These are phyloP conservation scores for Glycine tomentella DNA, from an alignment of 306 rosid genomes.

Conservation along the genomic window DNA sequence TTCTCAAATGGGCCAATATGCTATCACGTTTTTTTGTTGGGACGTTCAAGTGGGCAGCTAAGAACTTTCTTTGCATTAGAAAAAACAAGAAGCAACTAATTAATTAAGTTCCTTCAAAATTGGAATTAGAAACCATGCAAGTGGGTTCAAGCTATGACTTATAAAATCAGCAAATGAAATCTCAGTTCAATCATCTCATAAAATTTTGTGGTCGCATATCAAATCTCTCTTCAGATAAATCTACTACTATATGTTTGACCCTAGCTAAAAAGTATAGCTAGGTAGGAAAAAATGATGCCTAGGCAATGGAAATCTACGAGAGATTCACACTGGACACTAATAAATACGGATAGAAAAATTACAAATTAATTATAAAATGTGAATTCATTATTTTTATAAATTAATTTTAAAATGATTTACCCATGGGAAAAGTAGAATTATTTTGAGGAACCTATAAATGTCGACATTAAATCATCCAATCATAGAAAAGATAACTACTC, in stretches of 20 bases:
- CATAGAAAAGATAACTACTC: constrained; percentile 1
- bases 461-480: background rate
- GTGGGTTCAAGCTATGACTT: constrained; percentile 39
- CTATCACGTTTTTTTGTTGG: constrained; percentile 32
- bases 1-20: constrained; percentile 32
- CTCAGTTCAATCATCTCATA: background rate
- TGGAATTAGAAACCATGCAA: constrained; percentile 31
- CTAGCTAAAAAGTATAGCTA: background rate
- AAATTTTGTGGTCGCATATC: constrained; percentile 15
- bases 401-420: too few relatives aligned
- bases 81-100: background rate
- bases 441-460: too few relatives aligned
- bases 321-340: too few relatives aligned
- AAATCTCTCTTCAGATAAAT: background rate
- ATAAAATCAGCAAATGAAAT: constrained; percentile 21
- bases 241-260: constrained; percentile 15
- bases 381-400: too few relatives aligned
- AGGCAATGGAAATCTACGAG: too few relatives aligned
- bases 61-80: constrained; percentile 29
- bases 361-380: background rate
- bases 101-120: background rate
- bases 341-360: background rate
- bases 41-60: constrained; percentile 32
- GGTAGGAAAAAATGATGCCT: background rate
- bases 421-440: too few relatives aligned